Conservation (phyloP, 2,329 filamentous ascomycete genomes). For the Aureobasidium sp. region DNA sequence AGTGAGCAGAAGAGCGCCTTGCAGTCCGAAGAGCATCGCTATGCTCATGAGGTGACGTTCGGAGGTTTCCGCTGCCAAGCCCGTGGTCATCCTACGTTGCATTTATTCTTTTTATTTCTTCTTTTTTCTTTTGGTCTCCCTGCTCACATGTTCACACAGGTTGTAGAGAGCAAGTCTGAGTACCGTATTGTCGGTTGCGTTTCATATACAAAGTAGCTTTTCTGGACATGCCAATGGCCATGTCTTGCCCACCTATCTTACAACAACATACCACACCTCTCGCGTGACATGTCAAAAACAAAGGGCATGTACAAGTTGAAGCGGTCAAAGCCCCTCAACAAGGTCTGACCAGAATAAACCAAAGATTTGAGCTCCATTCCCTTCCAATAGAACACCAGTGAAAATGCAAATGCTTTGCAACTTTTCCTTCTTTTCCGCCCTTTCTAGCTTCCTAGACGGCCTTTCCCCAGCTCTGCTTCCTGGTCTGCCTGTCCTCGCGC, state of each 20-base stretch:
- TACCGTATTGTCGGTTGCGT: background rate
- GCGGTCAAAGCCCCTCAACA: background rate
- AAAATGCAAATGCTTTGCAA: constrained; percentile 16
- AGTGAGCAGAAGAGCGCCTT: background rate
- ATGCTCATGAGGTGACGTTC: constrained; percentile 15
- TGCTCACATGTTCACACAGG: background rate
- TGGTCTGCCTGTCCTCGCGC: constrained; percentile 52
- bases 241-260: constrained; percentile 6
- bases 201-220: constrained; percentile 8
- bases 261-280: background rate
- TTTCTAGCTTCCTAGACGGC: background rate
- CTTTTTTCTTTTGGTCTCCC: background rate
- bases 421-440: background rate
- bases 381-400: constrained; percentile 7
- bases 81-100: background rate
- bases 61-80: constrained; percentile 13
- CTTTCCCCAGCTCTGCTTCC: constrained; percentile 53
- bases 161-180: background rate
- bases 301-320: constrained; percentile 10
- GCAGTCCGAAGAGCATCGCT: background rate
- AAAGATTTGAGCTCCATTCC: background rate
- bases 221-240: background rate
- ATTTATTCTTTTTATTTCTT: constrained; percentile 1
- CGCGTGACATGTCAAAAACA: constrained; percentile 6
- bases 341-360: background rate